A percentile compares a stretch with the other conserved stretches of the same genome.
Evolutionary conservation across 225 moss, liverwort and hornwort species (phyloP).

Genomic region (Bryoerythrophyllum caledonicum): DNA sequence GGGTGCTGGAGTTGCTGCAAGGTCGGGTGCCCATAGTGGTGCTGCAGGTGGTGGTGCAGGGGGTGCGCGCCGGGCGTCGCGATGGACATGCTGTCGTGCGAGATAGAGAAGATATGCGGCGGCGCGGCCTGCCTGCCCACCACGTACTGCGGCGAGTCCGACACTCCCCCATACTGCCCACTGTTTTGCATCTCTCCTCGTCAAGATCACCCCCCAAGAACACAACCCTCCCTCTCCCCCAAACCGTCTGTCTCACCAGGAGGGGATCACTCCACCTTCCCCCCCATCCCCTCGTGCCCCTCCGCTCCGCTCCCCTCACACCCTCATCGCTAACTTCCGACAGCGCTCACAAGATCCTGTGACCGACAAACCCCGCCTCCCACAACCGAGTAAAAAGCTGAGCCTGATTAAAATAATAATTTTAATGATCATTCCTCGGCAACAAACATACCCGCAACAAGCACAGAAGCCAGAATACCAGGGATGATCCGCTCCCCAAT

Average conservation of each 20-base stretch:
- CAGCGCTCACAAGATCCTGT: constrained; percentile 23
- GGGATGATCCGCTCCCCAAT: not conserved
- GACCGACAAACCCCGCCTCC: constrained; percentile 12
- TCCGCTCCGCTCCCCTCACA: not conserved
- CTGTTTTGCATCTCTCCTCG: constrained; percentile 61
- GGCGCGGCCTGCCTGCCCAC: constrained; percentile 70
- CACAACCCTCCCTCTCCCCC: not conserved
- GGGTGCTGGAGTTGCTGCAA: constrained; percentile 58
- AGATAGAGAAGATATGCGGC: constrained; percentile 82
- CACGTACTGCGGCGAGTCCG: constrained; percentile 79
- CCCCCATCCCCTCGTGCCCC: constrained; percentile 28
- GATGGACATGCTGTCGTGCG: constrained; percentile 74
- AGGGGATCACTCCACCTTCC: constrained; percentile 32
- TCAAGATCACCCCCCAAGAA: too few species aligned
- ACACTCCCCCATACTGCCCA: constrained; percentile 85
- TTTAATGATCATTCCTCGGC: not conserved
- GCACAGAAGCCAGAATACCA: not conserved
- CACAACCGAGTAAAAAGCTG: not conserved
- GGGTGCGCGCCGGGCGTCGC: constrained; percentile 66
- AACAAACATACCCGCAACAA: not conserved
- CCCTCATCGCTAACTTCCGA: constrained; percentile 18
- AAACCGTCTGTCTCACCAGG: not conserved
- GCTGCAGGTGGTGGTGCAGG: constrained; percentile 67
- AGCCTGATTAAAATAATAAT: not conserved
- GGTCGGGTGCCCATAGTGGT: constrained; percentile 54